Evolutionary conservation across 352 stramenopile species (phyloP).

Genomic region (Pythium rishiriense): DNA sequence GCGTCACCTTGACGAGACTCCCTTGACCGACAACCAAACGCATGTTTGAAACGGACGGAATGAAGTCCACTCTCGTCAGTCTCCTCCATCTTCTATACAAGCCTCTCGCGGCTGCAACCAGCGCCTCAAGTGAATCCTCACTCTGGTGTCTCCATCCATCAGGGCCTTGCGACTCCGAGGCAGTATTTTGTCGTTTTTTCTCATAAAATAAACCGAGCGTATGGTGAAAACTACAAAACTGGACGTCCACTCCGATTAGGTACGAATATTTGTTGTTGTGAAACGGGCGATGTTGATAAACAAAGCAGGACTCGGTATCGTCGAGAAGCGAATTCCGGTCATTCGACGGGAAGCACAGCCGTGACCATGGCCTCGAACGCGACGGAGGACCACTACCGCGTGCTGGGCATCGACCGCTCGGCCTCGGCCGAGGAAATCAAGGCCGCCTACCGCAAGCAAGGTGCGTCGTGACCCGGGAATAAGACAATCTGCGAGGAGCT

Average conservation of each 20-base stretch:
- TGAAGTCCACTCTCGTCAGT: slow-evolving; percentile 1
- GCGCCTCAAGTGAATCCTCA: too few relatives aligned
- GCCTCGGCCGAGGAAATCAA: slow-evolving; percentile 77
- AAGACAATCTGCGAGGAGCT: too few relatives aligned
- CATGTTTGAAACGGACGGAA: slow-evolving; percentile 11
- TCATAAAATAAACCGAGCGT: background rate
- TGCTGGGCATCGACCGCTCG: slow-evolving; percentile 61
- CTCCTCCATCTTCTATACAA: too few relatives aligned
- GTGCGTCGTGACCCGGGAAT: slow-evolving; percentile 35
- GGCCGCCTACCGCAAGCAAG: slow-evolving; percentile 70
- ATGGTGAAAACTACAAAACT: slow-evolving; percentile 5
- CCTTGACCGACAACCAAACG: slow-evolving; percentile 24
- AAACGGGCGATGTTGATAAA: background rate
- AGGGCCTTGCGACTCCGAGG: too few relatives aligned
- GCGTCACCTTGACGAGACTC: slow-evolving; percentile 26
- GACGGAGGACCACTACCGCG: slow-evolving; percentile 52
- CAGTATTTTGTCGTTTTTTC: slow-evolving; percentile 5
- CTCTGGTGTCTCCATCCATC: too few relatives aligned
- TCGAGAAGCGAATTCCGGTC: slow-evolving; percentile 13
- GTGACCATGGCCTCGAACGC: slow-evolving; percentile 22
- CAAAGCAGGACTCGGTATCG: background rate
- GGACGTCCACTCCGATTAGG: slow-evolving; percentile 7
- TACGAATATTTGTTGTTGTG: slow-evolving; percentile 8
- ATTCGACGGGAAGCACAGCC: background rate
- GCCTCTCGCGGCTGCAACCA: too few relatives aligned